Evolutionary conservation across 2,329 filamentous ascomycete genomes (phyloP), one percentile per base, ranked within the genome.

Genomic region (Didymella segeticola): DNA sequence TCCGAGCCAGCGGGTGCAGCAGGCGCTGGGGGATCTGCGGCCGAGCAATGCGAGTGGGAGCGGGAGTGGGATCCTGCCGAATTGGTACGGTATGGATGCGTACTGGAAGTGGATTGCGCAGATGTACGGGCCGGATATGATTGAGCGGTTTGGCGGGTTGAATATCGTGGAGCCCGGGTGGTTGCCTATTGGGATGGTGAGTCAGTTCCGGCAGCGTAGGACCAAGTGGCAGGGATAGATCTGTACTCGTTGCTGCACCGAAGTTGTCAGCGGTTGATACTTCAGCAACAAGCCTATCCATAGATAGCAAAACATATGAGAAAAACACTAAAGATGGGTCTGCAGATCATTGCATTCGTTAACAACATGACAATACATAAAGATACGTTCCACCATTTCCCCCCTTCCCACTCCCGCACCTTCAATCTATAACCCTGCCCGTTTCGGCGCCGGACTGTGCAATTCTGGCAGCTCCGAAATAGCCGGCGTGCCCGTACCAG

Each of bases 31-130:
- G 5, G 60, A 66, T 2, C 56, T 72, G 9, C 23, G 34, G 2
- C 61, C 63, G 45, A 56, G 23, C 20, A 68, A 67, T 70, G 26
- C 58, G 57, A n/a, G n/a, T n/a, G n/a, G n/a, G n/a, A n/a, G n/a
- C n/a, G n/a, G n/a, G n/a, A n/a, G n/a, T 8, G 66, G 69, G 12
- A 71, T 72, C 22, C 57, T 50, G 1, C 14, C 47, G 9, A 6
- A 60, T 10, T 72, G 67, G 70, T 5, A 41, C 12, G 17, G 5
- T 3, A 75, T 75, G 71, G 60, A 70, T 20, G 59, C 66, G 6
- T 75, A 75, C 42, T 74, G 70, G 70, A 74, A 69, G 46, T 75
- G 71, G 68, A 59, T 73, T 37, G 61, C 67, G n/a, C 64, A 73
- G 52, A 66, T 73, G 65, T 73, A 75, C 52, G 70, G 70, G 4